Evolutionary conservation across 768 basidiomycete genomes (phyloP), one percentile per base, ranked within the genome.

Genomic region (Tulasnella calospora): DNA sequence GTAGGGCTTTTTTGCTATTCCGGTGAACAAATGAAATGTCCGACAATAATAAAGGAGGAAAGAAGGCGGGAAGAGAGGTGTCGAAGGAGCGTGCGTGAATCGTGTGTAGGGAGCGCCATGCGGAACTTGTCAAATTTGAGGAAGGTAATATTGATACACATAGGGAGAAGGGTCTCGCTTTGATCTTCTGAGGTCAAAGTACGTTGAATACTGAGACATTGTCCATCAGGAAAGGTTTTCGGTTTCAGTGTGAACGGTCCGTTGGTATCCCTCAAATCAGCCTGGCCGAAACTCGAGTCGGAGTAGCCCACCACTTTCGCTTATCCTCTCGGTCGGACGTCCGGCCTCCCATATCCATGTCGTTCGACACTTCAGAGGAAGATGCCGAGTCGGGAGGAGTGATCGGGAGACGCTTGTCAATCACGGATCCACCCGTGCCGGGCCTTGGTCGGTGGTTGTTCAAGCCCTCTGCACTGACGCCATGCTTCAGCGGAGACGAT

Each of bases 351-450:
- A 51, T 55, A 41, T 61, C 74, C 41, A 27, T 35, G 33, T 76
- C 74, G 74, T 76, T 76, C 74, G 74, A 76, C 35, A 76, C 55
- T 36, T 47, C 44, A 1, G 74, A 76, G 21, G 74, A 76, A 10
- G 74, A 76, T 15, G 74, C 74, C 74, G 74, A 76, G 51, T 76
- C 74, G 47, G 74, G 74, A 6, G 74, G 74, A 27, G 74, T 76
- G 27, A 57, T 57, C 55, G 74, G 74, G 23, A 76, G 38, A 15
- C 71, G 71, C 35, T 71, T 71, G 71, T 71, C 71, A 1, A 44
- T 71, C 71, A 71, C 12, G 21, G 27, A 57, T 30, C 55, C 55
- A 27, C 55, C 55, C 9, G 12, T 57, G 10, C 55, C 55, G 6
- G 55, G 55, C n/a, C 27, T 57, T 6, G 27, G 55, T 27, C 55